phyloP scores from a whole-genome alignment of 768 basidiomycete species.

The Boletus subparvulus region DNA sequence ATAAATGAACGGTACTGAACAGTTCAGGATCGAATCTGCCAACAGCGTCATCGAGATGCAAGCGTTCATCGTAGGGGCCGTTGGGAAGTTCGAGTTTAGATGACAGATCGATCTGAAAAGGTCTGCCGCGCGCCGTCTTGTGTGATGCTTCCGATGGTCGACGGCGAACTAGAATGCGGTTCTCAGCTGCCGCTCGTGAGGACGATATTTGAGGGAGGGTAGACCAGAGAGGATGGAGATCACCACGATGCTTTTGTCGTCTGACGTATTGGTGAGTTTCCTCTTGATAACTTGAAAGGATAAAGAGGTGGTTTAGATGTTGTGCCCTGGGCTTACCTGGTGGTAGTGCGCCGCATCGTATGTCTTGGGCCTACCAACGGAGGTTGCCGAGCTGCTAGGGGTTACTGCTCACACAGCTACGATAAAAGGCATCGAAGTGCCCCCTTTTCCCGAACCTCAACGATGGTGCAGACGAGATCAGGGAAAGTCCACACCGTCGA shows the following conservation, averaged over 20 bases:
- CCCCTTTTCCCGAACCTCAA: not conserved
- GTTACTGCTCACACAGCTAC: not conserved
- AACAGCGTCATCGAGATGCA: conserved; percentile 44
- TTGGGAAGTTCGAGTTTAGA: conserved; percentile 53
- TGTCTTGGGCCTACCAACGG: too few species aligned
- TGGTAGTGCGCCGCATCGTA: too few species aligned
- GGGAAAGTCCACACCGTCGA: not conserved
- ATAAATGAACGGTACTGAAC: too few species aligned
- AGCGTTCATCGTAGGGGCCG: conserved; percentile 48
- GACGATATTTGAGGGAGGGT: not conserved
- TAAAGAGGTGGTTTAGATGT: too few species aligned
- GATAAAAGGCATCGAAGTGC: too few species aligned
- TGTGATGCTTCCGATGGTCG: conserved; percentile 34
- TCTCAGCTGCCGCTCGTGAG: conserved; percentile 31
- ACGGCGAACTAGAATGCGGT: conserved; percentile 15
- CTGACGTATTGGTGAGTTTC: too few species aligned
- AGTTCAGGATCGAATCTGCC: too few species aligned
- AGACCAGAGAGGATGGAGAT: too few species aligned
- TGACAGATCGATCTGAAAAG: conserved; percentile 28
- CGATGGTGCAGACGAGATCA: conserved; percentile 1
- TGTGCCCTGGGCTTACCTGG: too few species aligned
- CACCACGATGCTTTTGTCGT: too few species aligned
- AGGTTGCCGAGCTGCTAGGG: too few species aligned
- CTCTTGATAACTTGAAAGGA: too few species aligned
- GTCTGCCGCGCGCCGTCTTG: conserved; percentile 31